Base-by-base conservation (phyloP, 177 flowering plant genomes). In the Tripterygium wilfordii region DNA sequence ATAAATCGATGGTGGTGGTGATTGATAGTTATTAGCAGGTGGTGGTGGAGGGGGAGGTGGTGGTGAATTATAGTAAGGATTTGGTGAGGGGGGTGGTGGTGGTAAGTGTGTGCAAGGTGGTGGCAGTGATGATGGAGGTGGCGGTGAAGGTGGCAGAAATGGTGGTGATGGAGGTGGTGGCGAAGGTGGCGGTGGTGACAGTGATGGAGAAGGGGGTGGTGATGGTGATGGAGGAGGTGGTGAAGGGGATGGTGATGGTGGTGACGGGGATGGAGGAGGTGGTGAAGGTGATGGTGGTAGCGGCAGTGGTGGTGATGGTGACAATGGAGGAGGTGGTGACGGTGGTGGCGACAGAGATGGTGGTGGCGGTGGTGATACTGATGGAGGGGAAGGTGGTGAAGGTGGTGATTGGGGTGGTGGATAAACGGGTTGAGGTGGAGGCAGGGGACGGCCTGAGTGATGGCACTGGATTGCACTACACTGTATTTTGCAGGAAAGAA, bases 361-460 rank as follows among this genome's bases (percentile, higher is more conserved):
- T 19, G 45, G 46, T 21, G 46, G 26, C 12, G 4, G 42, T 12
- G 30, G 29, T 3, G 43, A 16, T 1, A 28, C 14, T 12, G 40
- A 31, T 6, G 48, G 48, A 8, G 57, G 36, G 8, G 59, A 13
- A 5, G 51, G 51, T 5, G 44, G 45, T 12, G 51, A 14, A 2
- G 53, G 27, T 12, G 35, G 10, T 7, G 10, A 27, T 23, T 43
- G 14, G 10, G 58, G 51, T 25, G 43, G 47, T n/a, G 37, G 23
- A 1, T 28, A 20, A 14, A 2, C n/a, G 8, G 12, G 16, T 10
- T n/a, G 36, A 4, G 19, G 16, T 15, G 52, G 37, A 1, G n/a
- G n/a, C n/a, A n/a, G n/a, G n/a, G n/a, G n/a, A n/a, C n/a, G n/a
- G n/a, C n/a, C n/a, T n/a, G n/a, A n/a, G n/a, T n/a, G n/a, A 24